These are phyloP conservation scores for Trichoderma aggressivum DNA, from an alignment of 2,329 filamentous ascomycete species.

Conservation along the genomic window DNA sequence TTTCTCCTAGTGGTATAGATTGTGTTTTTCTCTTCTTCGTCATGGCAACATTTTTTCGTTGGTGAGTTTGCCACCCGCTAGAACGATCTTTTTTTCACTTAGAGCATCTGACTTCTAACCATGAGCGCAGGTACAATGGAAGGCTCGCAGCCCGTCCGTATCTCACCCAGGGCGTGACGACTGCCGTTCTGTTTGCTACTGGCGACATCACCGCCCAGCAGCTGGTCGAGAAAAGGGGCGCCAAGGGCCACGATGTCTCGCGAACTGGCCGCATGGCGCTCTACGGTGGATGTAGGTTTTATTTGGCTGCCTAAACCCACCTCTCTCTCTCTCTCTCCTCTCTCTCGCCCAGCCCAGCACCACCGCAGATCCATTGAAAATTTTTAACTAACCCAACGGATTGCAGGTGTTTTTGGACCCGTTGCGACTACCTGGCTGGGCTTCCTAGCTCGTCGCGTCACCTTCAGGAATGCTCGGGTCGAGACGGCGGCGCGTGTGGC, in stretches of 20 bases:
- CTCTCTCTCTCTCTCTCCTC: neutral
- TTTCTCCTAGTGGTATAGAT: conserved; percentile 7
- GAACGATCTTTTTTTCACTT: neutral
- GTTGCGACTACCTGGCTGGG: conserved; percentile 84
- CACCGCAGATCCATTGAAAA: neutral
- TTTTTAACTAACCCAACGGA: conserved; percentile 10
- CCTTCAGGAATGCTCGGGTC: conserved; percentile 59
- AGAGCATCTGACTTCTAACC: conserved; percentile 17
- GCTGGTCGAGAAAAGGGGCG: conserved; percentile 75
- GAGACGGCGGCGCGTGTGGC: conserved; percentile 77
- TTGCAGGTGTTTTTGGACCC: conserved; percentile 75
- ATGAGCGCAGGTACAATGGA: conserved; percentile 70
- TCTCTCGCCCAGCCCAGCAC: neutral
- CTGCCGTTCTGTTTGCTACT: conserved; percentile 85
- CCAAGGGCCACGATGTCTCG: conserved; percentile 69
- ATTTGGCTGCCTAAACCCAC: neutral
- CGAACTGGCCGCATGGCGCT: conserved; percentile 75
- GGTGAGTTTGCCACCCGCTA: conserved; percentile 12
- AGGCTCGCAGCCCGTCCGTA: conserved; percentile 77
- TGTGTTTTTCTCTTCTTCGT: neutral
- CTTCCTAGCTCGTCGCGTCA: conserved; percentile 69
- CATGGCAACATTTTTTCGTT: conserved; percentile 17
- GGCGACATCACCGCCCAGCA: conserved; percentile 92
- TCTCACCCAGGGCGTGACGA: conserved; percentile 87
- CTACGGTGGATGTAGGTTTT: conserved; percentile 68